These are phyloP conservation scores for Cytospora leucostoma DNA, from an alignment of 2,329 filamentous ascomycete genomes.

Conservation along the genomic window DNA sequence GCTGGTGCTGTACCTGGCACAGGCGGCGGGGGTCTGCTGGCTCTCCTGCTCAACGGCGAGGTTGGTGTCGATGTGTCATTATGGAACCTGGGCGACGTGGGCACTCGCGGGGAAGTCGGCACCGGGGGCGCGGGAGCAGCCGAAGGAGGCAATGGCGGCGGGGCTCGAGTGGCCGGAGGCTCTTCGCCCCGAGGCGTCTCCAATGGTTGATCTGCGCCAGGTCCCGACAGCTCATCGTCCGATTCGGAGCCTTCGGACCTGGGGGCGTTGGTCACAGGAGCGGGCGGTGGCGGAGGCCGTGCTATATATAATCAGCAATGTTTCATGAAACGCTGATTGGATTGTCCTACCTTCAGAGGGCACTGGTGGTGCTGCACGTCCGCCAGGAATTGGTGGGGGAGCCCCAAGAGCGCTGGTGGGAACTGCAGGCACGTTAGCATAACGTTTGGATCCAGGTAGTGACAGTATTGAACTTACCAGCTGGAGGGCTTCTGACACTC, in stretches of 20 bases:
- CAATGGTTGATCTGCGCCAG: constrained; percentile 47
- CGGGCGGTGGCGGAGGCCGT: constrained; percentile 59
- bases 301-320: constrained; percentile 48
- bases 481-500: constrained; percentile 34
- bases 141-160: constrained; percentile 48
- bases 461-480: constrained; percentile 32
- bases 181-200: constrained; percentile 43
- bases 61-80: constrained; percentile 40
- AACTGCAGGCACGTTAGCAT: constrained; percentile 36
- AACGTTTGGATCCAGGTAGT: constrained; percentile 21
- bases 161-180: constrained; percentile 41
- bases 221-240: constrained; percentile 77
- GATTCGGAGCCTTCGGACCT: constrained; percentile 77
- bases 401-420: constrained; percentile 35
- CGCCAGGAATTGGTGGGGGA: constrained; percentile 50
- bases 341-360: constrained; percentile 59
- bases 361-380: constrained; percentile 58
- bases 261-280: constrained; percentile 60
- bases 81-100: constrained; percentile 40
- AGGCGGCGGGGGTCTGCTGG: constrained; percentile 60
- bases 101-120: constrained; percentile 40
- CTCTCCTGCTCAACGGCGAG: constrained; percentile 52
- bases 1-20: constrained; percentile 58
- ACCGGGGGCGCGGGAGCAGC: constrained; percentile 45
- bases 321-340: constrained; percentile 4